Percentiles rank a stretch among this genome's conserved stretches.
phyloP scores from a whole-genome alignment of 345 rosid species.

The Sonneratia alba region DNA sequence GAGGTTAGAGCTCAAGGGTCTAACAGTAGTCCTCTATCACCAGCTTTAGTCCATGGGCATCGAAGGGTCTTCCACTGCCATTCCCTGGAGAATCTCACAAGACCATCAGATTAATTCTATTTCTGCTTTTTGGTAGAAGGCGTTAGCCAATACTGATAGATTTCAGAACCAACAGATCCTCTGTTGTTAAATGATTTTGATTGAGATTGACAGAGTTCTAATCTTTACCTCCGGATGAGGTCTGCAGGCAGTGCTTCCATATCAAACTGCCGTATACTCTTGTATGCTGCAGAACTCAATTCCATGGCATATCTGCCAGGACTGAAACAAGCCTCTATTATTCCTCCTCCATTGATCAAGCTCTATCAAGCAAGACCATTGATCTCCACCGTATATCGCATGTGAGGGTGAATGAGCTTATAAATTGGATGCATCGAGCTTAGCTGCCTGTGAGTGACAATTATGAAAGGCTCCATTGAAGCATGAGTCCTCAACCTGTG shows the following conservation, averaged over 20 bases:
- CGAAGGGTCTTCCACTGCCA: constrained; percentile 88
- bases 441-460: constrained; percentile 79
- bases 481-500: constrained; percentile 90
- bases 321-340: constrained; percentile 80
- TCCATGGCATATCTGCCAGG: constrained; percentile 79
- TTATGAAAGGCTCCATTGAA: constrained; percentile 80
- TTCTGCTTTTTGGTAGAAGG: not conserved
- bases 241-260: constrained; percentile 94
- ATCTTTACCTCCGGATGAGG: constrained; percentile 62
- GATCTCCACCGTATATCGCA: constrained; percentile 89
- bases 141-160: no score
- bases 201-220: not conserved
- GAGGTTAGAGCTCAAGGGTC: constrained; percentile 86
- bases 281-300: constrained; percentile 81
- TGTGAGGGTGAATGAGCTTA: constrained; percentile 78
- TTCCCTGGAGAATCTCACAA: constrained; percentile 44
- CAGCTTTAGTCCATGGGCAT: constrained; percentile 63
- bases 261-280: constrained; percentile 74
- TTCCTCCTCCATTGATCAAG: constrained; percentile 84
- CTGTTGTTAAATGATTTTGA: no score
- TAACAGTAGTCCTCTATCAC: constrained; percentile 80
- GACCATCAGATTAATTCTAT: not conserved
- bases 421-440: constrained; percentile 83
- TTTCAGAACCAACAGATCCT: no score
- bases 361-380: constrained; percentile 87